phyloP scores from a whole-genome alignment of 257 asterid genomes.

The Eustoma russellianum region DNA sequence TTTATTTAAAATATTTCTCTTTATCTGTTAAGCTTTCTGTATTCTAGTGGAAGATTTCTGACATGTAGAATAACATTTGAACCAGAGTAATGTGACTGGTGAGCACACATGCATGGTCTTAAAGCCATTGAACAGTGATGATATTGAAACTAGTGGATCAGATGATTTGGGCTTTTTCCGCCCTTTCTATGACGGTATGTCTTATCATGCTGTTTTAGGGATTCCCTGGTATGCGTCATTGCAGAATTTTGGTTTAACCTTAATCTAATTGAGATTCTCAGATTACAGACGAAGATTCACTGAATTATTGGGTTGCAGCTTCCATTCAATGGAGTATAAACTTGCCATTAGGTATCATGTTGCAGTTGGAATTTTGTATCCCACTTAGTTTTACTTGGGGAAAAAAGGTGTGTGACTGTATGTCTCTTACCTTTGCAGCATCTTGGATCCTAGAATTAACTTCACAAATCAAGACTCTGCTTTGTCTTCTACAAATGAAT shows the following conservation, averaged over 20 bases:
- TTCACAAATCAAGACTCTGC: conserved; percentile 47
- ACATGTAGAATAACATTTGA: conserved; percentile 15
- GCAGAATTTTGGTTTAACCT: not conserved
- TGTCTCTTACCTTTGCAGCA: conserved; percentile 37
- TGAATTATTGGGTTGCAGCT: conserved; percentile 37
- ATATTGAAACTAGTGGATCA: conserved; percentile 50
- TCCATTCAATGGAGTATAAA: conserved; percentile 79
- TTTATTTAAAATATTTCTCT: conserved; percentile 1
- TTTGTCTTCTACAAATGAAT: conserved; percentile 35
- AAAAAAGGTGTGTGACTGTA: too few species aligned
- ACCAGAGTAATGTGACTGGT: conserved; percentile 71
- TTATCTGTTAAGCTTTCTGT: conserved; percentile 2
- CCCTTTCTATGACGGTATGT: conserved; percentile 58
- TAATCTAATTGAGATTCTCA: conserved; percentile 18
- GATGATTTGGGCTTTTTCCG: conserved; percentile 64
- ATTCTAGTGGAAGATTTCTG: conserved; percentile 9
- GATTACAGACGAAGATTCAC: conserved; percentile 58
- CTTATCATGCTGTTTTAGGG: not conserved
- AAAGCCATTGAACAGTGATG: conserved; percentile 69
- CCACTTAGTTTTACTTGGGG: too few species aligned
- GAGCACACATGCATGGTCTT: conserved; percentile 90
- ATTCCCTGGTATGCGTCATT: not conserved
- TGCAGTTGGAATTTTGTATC: conserved; percentile 3
- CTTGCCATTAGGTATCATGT: conserved; percentile 81
- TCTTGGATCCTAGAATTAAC: conserved; percentile 79